These are phyloP conservation scores for Talaromyces funiculosus DNA, from an alignment of 2,329 filamentous ascomycete genomes.

Conservation along the genomic window DNA sequence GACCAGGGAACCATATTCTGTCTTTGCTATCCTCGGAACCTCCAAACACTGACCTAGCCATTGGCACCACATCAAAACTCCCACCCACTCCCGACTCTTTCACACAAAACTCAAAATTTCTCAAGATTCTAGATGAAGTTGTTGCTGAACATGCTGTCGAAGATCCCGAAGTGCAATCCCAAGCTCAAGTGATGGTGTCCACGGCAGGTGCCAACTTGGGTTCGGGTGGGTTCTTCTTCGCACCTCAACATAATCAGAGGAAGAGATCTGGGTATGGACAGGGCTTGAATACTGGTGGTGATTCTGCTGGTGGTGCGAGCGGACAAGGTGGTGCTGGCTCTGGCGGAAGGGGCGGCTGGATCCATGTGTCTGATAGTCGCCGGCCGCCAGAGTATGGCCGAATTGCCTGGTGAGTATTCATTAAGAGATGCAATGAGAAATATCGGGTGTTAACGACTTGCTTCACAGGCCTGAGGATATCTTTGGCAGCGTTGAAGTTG, in stretches of 20 bases:
- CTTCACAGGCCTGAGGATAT: slow-evolving; percentile 55
- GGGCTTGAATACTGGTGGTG: slow-evolving; percentile 37
- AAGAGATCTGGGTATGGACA: slow-evolving; percentile 25
- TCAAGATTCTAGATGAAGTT: slow-evolving; percentile 52
- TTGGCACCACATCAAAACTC: slow-evolving; percentile 50
- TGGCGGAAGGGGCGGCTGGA: slow-evolving; percentile 55
- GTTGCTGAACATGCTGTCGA: slow-evolving; percentile 49
- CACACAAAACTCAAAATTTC: slow-evolving; percentile 52
- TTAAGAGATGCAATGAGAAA: background rate
- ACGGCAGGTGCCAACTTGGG: slow-evolving; percentile 52
- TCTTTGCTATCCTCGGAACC: slow-evolving; percentile 54
- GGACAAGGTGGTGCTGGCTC: slow-evolving; percentile 55
- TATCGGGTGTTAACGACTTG: background rate
- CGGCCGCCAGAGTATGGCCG: slow-evolving; percentile 58
- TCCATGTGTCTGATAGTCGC: slow-evolving; percentile 57
- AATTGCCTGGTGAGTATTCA: slow-evolving; percentile 49
- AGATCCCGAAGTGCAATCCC: slow-evolving; percentile 53
- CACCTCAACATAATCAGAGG: slow-evolving; percentile 27
- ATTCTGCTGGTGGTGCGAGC: slow-evolving; percentile 52
- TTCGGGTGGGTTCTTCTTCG: slow-evolving; percentile 46
- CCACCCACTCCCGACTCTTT: slow-evolving; percentile 54
- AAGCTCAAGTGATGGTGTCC: slow-evolving; percentile 57
- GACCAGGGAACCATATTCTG: slow-evolving; percentile 42
- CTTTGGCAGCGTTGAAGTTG: slow-evolving; percentile 59
- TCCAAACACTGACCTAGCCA: slow-evolving; percentile 48